Evolutionary conservation across 495 filamentous ascomycete species (phyloP).

Genomic region (Chaetomium tenue): DNA sequence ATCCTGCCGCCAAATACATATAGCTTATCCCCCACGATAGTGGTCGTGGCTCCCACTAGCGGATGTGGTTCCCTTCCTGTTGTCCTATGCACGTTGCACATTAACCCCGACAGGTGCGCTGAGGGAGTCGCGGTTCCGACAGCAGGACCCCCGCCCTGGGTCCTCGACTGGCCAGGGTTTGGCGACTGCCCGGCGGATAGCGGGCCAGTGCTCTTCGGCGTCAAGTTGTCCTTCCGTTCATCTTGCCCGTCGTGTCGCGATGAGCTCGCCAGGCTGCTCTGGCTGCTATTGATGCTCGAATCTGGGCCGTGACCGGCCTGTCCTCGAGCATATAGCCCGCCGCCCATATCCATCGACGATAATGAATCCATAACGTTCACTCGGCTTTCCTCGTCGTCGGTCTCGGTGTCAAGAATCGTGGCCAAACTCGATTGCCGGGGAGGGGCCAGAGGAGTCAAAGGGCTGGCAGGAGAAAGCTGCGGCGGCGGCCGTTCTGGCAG

Average conservation of each 20-base stretch:
- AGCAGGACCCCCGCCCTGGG: constrained; percentile 51
- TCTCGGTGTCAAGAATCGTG: constrained; percentile 36
- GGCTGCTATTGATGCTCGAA: constrained; percentile 52
- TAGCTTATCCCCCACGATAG: constrained; percentile 87
- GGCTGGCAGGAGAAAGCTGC: constrained; percentile 40
- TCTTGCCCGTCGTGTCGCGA: constrained; percentile 45
- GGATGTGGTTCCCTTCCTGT: constrained; percentile 89
- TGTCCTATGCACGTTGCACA: constrained; percentile 88
- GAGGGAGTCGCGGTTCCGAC: constrained; percentile 50
- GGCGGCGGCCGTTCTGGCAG: constrained; percentile 50
- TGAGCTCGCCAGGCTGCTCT: constrained; percentile 51
- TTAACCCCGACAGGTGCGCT: constrained; percentile 74
- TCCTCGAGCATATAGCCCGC: constrained; percentile 33
- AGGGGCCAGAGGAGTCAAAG: constrained; percentile 33
- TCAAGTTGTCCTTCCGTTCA: constrained; percentile 47
- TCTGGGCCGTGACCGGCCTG: constrained; percentile 28
- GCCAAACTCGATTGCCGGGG: constrained; percentile 26
- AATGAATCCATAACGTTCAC: constrained; percentile 62
- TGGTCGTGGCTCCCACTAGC: constrained; percentile 91
- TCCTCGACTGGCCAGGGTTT: constrained; percentile 36
- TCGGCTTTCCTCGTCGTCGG: constrained; percentile 41
- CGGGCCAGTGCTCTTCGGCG: constrained; percentile 51
- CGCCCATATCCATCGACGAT: constrained; percentile 43
- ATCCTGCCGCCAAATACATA: constrained; percentile 94
- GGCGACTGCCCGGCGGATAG: constrained; percentile 52